phyloP scores from a whole-genome alignment of 1,284 basidiomycete species.

The Neotropicomus parvogracilis region DNA sequence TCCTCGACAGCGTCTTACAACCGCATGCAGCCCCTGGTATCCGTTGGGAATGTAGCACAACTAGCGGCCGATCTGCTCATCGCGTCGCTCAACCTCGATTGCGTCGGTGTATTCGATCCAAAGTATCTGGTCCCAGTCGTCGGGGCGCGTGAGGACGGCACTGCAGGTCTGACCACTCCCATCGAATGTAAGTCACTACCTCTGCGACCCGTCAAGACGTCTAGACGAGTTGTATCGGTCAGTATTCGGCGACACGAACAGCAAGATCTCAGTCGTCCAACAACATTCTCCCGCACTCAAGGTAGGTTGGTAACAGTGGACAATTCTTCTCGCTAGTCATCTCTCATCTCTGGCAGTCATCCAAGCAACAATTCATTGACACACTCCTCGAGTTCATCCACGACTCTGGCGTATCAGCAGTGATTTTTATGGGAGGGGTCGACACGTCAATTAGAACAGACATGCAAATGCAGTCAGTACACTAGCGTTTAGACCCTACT shows the following conservation, averaged over 20 bases:
- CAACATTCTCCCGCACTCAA: constrained; percentile 76
- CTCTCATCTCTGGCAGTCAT: constrained; percentile 44
- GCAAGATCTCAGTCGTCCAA: constrained; percentile 58
- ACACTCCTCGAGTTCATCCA: constrained; percentile 54
- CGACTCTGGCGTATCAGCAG: constrained; percentile 44
- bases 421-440: constrained; percentile 69
- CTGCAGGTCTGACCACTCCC: constrained; percentile 61
- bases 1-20: constrained; percentile 4
- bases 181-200: constrained; percentile 56
- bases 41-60: constrained; percentile 75
- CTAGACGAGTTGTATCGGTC: not conserved
- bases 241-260: constrained; percentile 62
- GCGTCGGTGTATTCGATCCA: constrained; percentile 61
- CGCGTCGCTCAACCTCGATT: constrained; percentile 54
- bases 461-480: constrained; percentile 67
- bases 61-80: constrained; percentile 73
- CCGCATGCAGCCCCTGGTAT: constrained; percentile 65
- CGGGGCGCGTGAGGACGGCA: constrained; percentile 59
- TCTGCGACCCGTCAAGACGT: not conserved
- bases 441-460: constrained; percentile 72
- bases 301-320: constrained; percentile 35
- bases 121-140: constrained; percentile 64
- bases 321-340: constrained; percentile 1
- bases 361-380: constrained; percentile 64
- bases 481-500: constrained; percentile 11